Base-by-base conservation (phyloP, 192 early-diverging fungal species). In the Entomortierella beljakovae region DNA sequence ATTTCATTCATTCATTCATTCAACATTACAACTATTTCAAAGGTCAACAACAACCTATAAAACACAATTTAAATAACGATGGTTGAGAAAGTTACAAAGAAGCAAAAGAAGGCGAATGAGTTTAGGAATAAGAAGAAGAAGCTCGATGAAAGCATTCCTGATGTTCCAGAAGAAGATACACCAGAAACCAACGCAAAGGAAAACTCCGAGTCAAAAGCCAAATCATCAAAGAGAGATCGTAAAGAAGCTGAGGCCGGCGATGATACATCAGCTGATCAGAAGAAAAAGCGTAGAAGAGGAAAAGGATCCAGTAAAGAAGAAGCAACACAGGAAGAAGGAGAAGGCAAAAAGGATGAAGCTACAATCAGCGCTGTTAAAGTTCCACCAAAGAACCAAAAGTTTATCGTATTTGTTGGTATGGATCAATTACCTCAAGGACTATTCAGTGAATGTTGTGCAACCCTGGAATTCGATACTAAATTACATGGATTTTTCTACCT, bases 121-220 rank as follows among this genome's bases (percentile, higher is more conserved):
- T 87, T 87, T 57, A 80, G 82, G 35, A 70, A 60, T 23, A 87
- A 85, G 72, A 69, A 81, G 68, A 85, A 81, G 64, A 83, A 85
- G 48, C 65, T 61, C 3, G 74, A 75, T 33, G 64, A 71, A 31
- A 65, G 70, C 23, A 81, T 83, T 28, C 28, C 66, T 23, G 71
- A 77, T 28, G 68, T 76, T 10, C 69, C 68, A 15, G 76, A 75
- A 20, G 81, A 85, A 15, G 58, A 72, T 16, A 60, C 48, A 9
- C 22, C 25, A 42, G 57, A 71, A 54, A 52, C 50, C 25, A 15
- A 46, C 35, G 61, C 23, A 13, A 35, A 64, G 25, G 46, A 56
- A 46, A 23, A 63, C 35, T 52, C 67, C 15, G 25, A 61, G 13
- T 37, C 40, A 25, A 63, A 63, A 10, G 33, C 9, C 6, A 29